These are phyloP conservation scores for Gossypium trilobum DNA, from an alignment of 441 rosid genomes.

Conservation along the genomic window DNA sequence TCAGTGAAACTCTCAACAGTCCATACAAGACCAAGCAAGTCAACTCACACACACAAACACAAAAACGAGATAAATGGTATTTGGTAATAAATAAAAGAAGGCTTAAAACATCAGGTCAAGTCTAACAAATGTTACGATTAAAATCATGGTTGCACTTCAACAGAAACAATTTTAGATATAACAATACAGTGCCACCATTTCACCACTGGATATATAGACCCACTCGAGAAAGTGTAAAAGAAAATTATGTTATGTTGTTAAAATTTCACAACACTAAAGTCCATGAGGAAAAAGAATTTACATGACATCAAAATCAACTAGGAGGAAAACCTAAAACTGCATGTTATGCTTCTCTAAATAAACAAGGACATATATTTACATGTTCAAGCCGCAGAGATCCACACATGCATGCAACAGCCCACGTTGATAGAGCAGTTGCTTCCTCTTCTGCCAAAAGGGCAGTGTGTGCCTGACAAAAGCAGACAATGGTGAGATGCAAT, in stretches of 20 bases:
- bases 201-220: conserved; percentile 1
- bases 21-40: background rate
- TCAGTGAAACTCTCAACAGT: background rate
- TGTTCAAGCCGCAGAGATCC: conserved; percentile 88
- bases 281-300: background rate
- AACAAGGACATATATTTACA: conserved; percentile 30
- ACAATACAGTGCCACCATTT: background rate
- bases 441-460: conserved; percentile 83
- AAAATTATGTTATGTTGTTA: background rate
- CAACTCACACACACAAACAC: background rate
- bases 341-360: background rate
- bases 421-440: conserved; percentile 72
- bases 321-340: background rate
- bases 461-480: conserved; percentile 48
- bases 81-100: background rate
- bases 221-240: background rate
- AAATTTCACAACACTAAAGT: background rate
- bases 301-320: background rate
- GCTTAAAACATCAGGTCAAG: background rate
- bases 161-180: background rate
- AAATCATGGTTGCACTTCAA: background rate
- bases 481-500: conserved; percentile 18
- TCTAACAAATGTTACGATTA: background rate
- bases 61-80: background rate
- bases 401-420: conserved; percentile 86